Conservation (phyloP, 2,329 filamentous ascomycete genomes). For the Coleophoma eucalyptorum region DNA sequence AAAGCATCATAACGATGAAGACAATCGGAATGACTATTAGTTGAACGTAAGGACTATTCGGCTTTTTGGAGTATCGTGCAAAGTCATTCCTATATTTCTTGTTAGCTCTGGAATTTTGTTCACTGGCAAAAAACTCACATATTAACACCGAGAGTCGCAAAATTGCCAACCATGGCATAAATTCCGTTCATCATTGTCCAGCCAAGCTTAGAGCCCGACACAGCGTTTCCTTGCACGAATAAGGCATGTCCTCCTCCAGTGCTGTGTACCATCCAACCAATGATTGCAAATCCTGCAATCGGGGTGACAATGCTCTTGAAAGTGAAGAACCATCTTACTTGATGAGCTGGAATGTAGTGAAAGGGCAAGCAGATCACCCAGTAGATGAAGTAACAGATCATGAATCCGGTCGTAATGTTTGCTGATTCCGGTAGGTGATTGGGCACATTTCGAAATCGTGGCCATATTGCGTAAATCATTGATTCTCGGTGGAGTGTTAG, state of each 20-base stretch:
- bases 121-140: background rate
- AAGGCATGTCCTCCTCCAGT: slow-evolving; percentile 5
- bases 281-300: slow-evolving; percentile 10
- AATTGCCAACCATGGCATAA: slow-evolving; percentile 21
- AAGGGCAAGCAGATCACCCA: slow-evolving; percentile 23
- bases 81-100: slow-evolving; percentile 15
- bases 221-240: slow-evolving; percentile 5
- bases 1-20: slow-evolving; percentile 29
- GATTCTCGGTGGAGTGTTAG: slow-evolving; percentile 15
- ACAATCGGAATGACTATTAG: slow-evolving; percentile 10
- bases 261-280: slow-evolving; percentile 8
- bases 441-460: slow-evolving; percentile 15
- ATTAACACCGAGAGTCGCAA: slow-evolving; percentile 11
- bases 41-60: slow-evolving; percentile 10
- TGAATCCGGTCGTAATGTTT: slow-evolving; percentile 49
- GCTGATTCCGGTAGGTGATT: slow-evolving; percentile 42
- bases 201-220: slow-evolving; percentile 2
- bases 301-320: slow-evolving; percentile 33
- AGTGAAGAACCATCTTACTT: slow-evolving; percentile 47
- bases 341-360: slow-evolving; percentile 40
- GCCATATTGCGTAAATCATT: slow-evolving; percentile 21
- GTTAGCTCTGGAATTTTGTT: background rate
- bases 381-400: slow-evolving; percentile 47
- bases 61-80: slow-evolving; percentile 16
- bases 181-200: slow-evolving; percentile 25